Evolutionary conservation across 306 rosid species (phyloP).

Genomic region (Lathyrus aphaca): DNA sequence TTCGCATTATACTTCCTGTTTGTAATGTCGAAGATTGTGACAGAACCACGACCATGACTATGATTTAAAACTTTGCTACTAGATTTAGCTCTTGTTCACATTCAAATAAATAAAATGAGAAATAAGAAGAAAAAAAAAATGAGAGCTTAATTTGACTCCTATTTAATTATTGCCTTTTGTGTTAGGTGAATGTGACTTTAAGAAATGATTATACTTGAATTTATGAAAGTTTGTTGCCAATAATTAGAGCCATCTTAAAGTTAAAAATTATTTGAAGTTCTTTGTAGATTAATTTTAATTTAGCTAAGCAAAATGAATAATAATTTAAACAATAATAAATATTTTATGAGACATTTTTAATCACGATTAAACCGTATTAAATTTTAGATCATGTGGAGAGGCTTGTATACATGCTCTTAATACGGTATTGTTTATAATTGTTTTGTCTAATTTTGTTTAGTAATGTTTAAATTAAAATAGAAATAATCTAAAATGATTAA

Average conservation of each 20-base stretch:
- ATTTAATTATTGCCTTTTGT: slow-evolving; percentile 22
- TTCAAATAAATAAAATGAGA: background rate
- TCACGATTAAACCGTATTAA: no score
- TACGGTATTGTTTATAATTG: no score
- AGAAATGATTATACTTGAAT: background rate
- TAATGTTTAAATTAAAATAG: slow-evolving; percentile 20
- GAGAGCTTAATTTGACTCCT: background rate
- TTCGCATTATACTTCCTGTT: background rate
- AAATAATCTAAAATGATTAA: background rate
- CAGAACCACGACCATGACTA: background rate
- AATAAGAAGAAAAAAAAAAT: slow-evolving; percentile 4
- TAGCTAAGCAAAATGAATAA: background rate
- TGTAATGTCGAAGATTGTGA: background rate
- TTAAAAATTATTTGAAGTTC: no score
- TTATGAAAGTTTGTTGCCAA: slow-evolving; percentile 26
- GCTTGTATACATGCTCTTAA: no score
- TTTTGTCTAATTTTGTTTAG: slow-evolving; percentile 29
- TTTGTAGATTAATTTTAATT: no score
- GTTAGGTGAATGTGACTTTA: slow-evolving; percentile 25
- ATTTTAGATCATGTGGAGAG: no score
- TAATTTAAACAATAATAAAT: no score
- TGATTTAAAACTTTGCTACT: background rate
- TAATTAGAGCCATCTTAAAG: no score
- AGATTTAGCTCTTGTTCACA: background rate
- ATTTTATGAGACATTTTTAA: no score